A percentile compares a stretch with the other conserved stretches of the same genome.
Conservation (phyloP, 1,284 basidiomycete genomes). For the Leccinum variabile region DNA sequence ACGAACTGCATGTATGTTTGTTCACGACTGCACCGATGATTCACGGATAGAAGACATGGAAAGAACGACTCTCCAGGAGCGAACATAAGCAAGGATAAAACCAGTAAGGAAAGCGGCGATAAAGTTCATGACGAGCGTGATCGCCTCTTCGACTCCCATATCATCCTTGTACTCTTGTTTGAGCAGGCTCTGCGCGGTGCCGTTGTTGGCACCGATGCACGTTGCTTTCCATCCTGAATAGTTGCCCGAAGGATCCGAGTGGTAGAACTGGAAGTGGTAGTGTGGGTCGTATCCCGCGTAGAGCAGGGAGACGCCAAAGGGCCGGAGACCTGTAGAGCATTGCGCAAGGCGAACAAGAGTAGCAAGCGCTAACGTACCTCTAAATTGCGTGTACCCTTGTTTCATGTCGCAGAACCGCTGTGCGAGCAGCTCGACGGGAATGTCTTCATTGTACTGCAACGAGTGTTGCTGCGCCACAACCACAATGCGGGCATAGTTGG, state of each 20-base stretch:
- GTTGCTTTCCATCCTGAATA: conserved; percentile 99
- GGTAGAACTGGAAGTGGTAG: conserved; percentile 96
- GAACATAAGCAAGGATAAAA: no score
- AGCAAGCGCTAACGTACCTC: conserved; percentile 56
- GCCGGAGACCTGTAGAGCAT: conserved; percentile 74
- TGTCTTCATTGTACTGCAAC: conserved; percentile 92
- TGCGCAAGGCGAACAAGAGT: neutral
- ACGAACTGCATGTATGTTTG: no score
- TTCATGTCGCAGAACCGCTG: conserved; percentile 96
- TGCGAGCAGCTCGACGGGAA: conserved; percentile 94
- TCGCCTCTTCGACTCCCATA: conserved; percentile 87
- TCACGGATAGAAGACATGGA: no score
- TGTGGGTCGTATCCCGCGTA: conserved; percentile 97
- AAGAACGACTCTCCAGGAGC: no score
- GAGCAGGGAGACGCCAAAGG: conserved; percentile 95
- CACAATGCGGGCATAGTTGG: conserved; percentile 91
- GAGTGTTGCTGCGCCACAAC: conserved; percentile 79
- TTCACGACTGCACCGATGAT: no score
- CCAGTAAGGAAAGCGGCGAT: no score
- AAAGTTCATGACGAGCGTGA: no score
- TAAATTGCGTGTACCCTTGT: conserved; percentile 98
- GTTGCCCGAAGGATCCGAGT: conserved; percentile 97
- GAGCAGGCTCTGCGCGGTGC: conserved; percentile 89
- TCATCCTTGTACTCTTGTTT: conserved; percentile 99
- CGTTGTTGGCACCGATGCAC: conserved; percentile 96